A percentile compares a stretch with the other conserved stretches of the same genome.
Conservation (phyloP, 805 yeast species). For the Saccharomyces jurei region DNA sequence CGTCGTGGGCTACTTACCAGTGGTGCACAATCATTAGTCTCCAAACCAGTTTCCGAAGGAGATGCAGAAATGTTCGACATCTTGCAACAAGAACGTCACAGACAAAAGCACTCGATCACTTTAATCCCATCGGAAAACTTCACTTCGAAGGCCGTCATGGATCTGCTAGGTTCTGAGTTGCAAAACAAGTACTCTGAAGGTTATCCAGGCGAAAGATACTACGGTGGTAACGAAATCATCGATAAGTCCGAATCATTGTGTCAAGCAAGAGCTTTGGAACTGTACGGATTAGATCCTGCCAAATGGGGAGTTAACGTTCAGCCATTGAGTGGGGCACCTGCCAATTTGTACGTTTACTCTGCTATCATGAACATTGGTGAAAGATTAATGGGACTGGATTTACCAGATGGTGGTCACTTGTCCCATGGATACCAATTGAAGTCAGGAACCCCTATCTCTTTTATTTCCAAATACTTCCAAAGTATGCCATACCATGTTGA, state of each 20-base stretch:
- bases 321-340: slow-evolving; percentile 93
- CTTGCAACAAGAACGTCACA: slow-evolving; percentile 62
- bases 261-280: slow-evolving; percentile 83
- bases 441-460: slow-evolving; percentile 74
- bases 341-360: slow-evolving; percentile 86
- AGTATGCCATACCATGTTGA: slow-evolving; percentile 95
- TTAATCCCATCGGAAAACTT: slow-evolving; percentile 94
- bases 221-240: slow-evolving; percentile 94
- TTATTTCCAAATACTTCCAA: slow-evolving; percentile 88
- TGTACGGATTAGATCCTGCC: slow-evolving; percentile 65
- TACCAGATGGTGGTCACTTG: slow-evolving; percentile 97
- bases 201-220: slow-evolving; percentile 95
- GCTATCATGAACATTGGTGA: slow-evolving; percentile 85
- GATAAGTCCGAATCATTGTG: slow-evolving; percentile 86
- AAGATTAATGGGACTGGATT: slow-evolving; percentile 92
- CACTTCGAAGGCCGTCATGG: slow-evolving; percentile 92
- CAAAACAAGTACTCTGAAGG: slow-evolving; percentile 98
- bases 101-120: slow-evolving; percentile 89
- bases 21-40: slow-evolving; percentile 36
- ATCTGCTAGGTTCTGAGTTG: slow-evolving; percentile 91
- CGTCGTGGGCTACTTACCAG: not conserved
- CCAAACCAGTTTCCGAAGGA: slow-evolving; percentile 54
- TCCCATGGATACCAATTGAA: slow-evolving; percentile 95
- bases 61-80: slow-evolving; percentile 85
- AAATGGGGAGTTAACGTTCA: slow-evolving; percentile 98